Evolutionary conservation across 2,329 filamentous ascomycete species (phyloP).

Genomic region (Magnaporthiopsis poae): DNA sequence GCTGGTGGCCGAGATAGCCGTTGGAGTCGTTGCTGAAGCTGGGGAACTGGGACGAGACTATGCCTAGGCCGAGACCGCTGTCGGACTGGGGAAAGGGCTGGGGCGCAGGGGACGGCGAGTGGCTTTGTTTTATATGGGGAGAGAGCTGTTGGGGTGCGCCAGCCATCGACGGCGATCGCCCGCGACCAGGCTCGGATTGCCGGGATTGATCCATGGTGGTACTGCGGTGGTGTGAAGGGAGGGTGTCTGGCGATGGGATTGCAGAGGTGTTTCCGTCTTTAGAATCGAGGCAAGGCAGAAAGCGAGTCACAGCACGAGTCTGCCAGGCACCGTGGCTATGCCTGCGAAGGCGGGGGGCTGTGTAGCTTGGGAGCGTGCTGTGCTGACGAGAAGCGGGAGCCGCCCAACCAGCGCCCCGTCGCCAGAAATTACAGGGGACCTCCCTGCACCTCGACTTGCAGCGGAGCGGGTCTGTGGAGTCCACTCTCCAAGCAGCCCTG

Average conservation of each 20-base stretch:
- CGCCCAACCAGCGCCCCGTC: slow-evolving; percentile 5
- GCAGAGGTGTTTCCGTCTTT: slow-evolving; percentile 24
- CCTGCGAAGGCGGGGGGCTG: slow-evolving; percentile 29
- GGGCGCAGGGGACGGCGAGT: slow-evolving; percentile 47
- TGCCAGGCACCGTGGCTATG: slow-evolving; percentile 31
- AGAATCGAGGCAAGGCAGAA: slow-evolving; percentile 33
- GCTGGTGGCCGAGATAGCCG: slow-evolving; percentile 40
- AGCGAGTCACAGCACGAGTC: slow-evolving; percentile 30
- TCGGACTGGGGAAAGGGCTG: slow-evolving; percentile 42
- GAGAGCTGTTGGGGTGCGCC: slow-evolving; percentile 29
- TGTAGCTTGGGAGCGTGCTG: slow-evolving; percentile 25
- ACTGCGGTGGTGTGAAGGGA: slow-evolving; percentile 11
- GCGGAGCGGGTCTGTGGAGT: neutral
- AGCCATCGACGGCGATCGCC: slow-evolving; percentile 47
- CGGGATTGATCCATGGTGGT: slow-evolving; percentile 41
- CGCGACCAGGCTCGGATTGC: slow-evolving; percentile 31
- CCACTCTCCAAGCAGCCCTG: neutral
- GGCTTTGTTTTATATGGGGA: slow-evolving; percentile 58
- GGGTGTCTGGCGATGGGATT: slow-evolving; percentile 1
- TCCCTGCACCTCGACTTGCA: neutral
- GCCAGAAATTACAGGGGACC: neutral
- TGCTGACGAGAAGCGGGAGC: slow-evolving; percentile 15
- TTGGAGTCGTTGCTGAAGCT: slow-evolving; percentile 34
- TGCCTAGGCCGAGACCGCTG: slow-evolving; percentile 47
- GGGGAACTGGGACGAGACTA: slow-evolving; percentile 41